Conservation (phyloP, 1,284 basidiomycete species). For the Phellinidium pouzarii region DNA sequence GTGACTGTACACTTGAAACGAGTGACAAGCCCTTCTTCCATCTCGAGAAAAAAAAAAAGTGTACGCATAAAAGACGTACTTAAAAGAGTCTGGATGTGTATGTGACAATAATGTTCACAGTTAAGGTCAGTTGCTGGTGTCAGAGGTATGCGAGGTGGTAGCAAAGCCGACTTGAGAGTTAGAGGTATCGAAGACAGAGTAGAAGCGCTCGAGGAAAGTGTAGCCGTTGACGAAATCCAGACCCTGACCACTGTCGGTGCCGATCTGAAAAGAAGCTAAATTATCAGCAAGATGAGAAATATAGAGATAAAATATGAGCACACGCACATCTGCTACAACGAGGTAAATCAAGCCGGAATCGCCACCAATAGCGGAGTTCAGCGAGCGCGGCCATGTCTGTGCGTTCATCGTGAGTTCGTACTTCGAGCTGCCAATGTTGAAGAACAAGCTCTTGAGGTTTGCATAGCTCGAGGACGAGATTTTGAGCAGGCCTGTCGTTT, state of each 20-base stretch:
- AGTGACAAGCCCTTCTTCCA: neutral
- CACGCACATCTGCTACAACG: slow-evolving; percentile 14
- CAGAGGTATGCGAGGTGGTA: slow-evolving; percentile 18
- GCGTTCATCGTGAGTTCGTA: slow-evolving; percentile 21
- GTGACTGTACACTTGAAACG: neutral
- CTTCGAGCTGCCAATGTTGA: slow-evolving; percentile 16
- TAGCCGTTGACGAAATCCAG: slow-evolving; percentile 20
- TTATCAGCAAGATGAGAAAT: neutral
- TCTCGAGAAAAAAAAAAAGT: neutral
- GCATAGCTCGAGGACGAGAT: slow-evolving; percentile 10
- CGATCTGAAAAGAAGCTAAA: slow-evolving; percentile 4
- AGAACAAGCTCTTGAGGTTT: slow-evolving; percentile 19
- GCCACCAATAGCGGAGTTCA: slow-evolving; percentile 19
- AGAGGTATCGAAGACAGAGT: slow-evolving; percentile 19
- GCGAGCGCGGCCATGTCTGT: slow-evolving; percentile 18
- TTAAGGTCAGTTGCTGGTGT: neutral
- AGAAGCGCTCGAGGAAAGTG: slow-evolving; percentile 20
- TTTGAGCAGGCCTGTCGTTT: slow-evolving; percentile 18
- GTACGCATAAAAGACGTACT: neutral
- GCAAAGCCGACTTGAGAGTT: slow-evolving; percentile 20
- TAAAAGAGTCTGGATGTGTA: neutral
- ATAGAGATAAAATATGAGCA: neutral
- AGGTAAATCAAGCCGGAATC: slow-evolving; percentile 16
- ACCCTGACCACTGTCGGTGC: slow-evolving; percentile 1
- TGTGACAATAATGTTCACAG: neutral